phyloP scores from a whole-genome alignment of 164 flowering plant species.

The Tetracentron sinense region DNA sequence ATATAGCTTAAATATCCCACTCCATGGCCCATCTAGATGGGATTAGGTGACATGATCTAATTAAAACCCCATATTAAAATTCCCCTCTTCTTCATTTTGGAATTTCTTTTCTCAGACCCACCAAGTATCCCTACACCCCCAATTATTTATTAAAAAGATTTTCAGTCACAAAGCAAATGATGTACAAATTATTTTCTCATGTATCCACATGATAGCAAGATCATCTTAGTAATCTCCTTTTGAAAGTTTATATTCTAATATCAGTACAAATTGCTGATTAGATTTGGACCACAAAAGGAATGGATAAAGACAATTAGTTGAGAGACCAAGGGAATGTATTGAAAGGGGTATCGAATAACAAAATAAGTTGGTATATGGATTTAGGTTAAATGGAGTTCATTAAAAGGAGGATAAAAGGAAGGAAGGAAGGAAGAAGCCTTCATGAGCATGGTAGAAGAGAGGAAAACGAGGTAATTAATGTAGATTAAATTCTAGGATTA shows the following conservation, averaged over 20 bases:
- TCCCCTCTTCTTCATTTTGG: slow-evolving; percentile 3
- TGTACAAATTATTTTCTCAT: background rate
- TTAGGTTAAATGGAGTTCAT: too few relatives aligned
- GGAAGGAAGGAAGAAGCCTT: too few relatives aligned
- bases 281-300: slow-evolving; percentile 3
- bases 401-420: too few relatives aligned
- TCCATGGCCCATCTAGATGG: slow-evolving; percentile 1
- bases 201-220: slow-evolving; percentile 4
- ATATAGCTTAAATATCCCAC: slow-evolving; percentile 5
- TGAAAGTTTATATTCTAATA: background rate
- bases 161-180: slow-evolving; percentile 5
- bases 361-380: background rate
- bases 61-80: slow-evolving; percentile 5
- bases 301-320: slow-evolving; percentile 2
- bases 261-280: background rate
- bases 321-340: background rate
- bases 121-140: background rate
- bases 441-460: too few relatives aligned
- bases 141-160: background rate
- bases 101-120: background rate
- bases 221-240: slow-evolving; percentile 3
- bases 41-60: slow-evolving; percentile 21
- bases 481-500: too few relatives aligned
- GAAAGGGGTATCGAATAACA: background rate
- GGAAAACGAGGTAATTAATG: too few relatives aligned